phyloP scores from a whole-genome alignment of 495 filamentous ascomycete genomes.

The Penicillium pulvis region DNA sequence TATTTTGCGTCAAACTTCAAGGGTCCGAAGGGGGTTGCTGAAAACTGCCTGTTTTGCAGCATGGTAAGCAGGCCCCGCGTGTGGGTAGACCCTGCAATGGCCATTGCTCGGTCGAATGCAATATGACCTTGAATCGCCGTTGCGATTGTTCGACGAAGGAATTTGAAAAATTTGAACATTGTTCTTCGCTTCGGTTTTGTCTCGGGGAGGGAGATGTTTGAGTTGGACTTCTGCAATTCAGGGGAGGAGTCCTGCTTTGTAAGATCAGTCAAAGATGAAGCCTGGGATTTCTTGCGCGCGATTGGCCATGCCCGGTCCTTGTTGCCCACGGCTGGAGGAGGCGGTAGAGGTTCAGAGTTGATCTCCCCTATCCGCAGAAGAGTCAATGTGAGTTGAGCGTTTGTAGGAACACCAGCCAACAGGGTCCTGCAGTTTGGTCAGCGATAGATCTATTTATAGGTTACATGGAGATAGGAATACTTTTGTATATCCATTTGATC shows the following conservation, averaged over 20 bases:
- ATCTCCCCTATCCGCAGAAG: slow-evolving; percentile 84
- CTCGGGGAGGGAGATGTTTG: slow-evolving; percentile 8
- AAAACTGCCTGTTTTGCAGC: slow-evolving; percentile 51
- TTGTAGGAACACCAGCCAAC: slow-evolving; percentile 83
- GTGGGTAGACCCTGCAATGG: slow-evolving; percentile 63
- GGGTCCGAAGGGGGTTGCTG: slow-evolving; percentile 57
- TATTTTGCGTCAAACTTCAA: slow-evolving; percentile 74
- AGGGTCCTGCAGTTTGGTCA: slow-evolving; percentile 55
- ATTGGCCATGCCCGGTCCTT: slow-evolving; percentile 25
- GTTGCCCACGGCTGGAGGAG: slow-evolving; percentile 60
- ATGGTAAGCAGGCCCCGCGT: slow-evolving; percentile 74
- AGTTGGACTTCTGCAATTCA: background rate
- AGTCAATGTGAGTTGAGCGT: slow-evolving; percentile 83
- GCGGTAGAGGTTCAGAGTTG: slow-evolving; percentile 78
- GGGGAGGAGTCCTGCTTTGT: slow-evolving; percentile 24
- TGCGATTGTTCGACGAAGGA: slow-evolving; percentile 71
- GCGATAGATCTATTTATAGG: background rate
- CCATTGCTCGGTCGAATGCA: slow-evolving; percentile 67
- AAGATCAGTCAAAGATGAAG: slow-evolving; percentile 16
- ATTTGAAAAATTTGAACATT: slow-evolving; percentile 58
- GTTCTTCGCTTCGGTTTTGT: slow-evolving; percentile 44
- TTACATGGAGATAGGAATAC: slow-evolving; percentile 35
- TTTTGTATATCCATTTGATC: slow-evolving; percentile 70
- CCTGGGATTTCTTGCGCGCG: slow-evolving; percentile 39
- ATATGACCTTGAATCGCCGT: slow-evolving; percentile 68